A percentile compares a stretch with the other conserved stretches of the same genome.
These are phyloP conservation scores for Catenaria anguillulae DNA, from an alignment of 371 early-diverging fungal genomes.

Conservation along the genomic window DNA sequence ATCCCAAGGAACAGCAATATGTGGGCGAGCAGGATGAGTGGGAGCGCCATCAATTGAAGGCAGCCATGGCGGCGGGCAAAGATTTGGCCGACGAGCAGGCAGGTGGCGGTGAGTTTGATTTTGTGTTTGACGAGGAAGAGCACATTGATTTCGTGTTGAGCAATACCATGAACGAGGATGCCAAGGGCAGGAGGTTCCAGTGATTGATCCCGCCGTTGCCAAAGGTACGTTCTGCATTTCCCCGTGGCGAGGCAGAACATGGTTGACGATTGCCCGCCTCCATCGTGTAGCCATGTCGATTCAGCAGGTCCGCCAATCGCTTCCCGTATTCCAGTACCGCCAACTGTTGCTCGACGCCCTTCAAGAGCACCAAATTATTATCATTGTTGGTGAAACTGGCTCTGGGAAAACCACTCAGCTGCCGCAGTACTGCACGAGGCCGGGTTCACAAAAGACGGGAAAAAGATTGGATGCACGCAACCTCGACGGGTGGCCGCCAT, in stretches of 20 bases:
- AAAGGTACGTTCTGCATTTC: not conserved
- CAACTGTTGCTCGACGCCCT: conserved; percentile 68
- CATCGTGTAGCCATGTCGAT: conserved; percentile 40
- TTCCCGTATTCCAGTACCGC: conserved; percentile 80
- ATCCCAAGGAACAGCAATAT: conserved; percentile 23
- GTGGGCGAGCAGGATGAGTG: conserved; percentile 87
- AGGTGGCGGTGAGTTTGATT: conserved; percentile 67
- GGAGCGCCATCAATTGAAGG: conserved; percentile 72
- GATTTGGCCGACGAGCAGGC: conserved; percentile 15
- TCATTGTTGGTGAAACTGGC: conserved; percentile 97
- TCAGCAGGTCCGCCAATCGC: conserved; percentile 71
- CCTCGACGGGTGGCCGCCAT: conserved; percentile 99
- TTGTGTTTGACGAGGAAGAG: conserved; percentile 83
- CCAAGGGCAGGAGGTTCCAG: conserved; percentile 33
- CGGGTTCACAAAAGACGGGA: conserved; percentile 71
- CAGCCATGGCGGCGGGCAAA: conserved; percentile 32
- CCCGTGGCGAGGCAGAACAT: no score
- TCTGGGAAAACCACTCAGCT: conserved; percentile 99
- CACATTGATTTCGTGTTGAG: conserved; percentile 81
- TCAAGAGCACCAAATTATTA: conserved; percentile 64
- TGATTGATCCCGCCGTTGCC: conserved; percentile 13
- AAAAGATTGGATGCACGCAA: conserved; percentile 96
- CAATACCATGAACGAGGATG: conserved; percentile 41
- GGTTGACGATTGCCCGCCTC: no score
- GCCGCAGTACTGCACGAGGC: conserved; percentile 95